Conservation (phyloP, 2,329 filamentous ascomycete species). For the Emmonsiellopsis sp. region DNA sequence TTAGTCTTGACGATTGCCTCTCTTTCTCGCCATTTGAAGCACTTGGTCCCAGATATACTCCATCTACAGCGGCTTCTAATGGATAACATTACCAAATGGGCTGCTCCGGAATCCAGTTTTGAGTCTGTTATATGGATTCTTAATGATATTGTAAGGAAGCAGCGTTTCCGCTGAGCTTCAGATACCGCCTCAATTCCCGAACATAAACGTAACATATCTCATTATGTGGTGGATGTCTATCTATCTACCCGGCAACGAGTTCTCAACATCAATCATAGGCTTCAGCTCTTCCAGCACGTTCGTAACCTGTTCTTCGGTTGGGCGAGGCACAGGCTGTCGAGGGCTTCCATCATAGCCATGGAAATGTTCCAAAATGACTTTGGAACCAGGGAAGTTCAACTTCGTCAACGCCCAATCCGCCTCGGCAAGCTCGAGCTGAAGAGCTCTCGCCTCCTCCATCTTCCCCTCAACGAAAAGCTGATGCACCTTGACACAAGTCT, state of each 20-base stretch:
- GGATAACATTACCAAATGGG: slow-evolving; percentile 2
- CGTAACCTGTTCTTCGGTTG: background rate
- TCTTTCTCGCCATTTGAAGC: slow-evolving; percentile 16
- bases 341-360: background rate
- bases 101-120: slow-evolving; percentile 4
- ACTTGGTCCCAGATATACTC: slow-evolving; percentile 24
- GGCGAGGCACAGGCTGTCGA: background rate
- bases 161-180: background rate
- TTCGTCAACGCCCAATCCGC: background rate
- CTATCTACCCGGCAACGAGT: background rate
- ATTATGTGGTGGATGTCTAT: background rate
- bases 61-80: slow-evolving; percentile 9
- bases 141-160: slow-evolving; percentile 3
- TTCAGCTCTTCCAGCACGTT: background rate
- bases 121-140: slow-evolving; percentile 3
- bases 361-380: background rate
- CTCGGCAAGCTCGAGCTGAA: slow-evolving; percentile 36
- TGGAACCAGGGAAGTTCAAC: background rate
- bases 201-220: background rate
- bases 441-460: slow-evolving; percentile 48
- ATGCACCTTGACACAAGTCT: slow-evolving; percentile 52
- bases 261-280: background rate
- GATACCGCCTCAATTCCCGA: background rate
- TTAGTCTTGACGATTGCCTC: slow-evolving; percentile 26
- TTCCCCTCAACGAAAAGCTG: slow-evolving; percentile 52